A percentile compares a stretch with the other conserved stretches of the same genome.
Conservation (phyloP, 148 eudicot species). For the Nepenthes gracilis region DNA sequence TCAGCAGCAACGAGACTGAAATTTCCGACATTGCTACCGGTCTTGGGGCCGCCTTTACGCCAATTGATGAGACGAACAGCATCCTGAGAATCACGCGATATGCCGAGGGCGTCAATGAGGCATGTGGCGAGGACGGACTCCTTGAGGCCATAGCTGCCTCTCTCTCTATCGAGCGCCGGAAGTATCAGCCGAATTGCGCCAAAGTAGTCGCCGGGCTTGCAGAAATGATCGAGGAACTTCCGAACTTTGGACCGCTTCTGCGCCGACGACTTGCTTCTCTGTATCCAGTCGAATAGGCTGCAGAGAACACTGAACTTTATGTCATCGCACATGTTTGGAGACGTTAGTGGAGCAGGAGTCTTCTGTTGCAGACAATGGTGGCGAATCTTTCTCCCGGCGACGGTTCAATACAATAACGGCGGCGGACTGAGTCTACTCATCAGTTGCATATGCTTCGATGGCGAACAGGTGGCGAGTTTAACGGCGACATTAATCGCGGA, state of each 20-base stretch:
- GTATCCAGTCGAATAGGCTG: slow-evolving; percentile 51
- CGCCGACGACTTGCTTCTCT: slow-evolving; percentile 30
- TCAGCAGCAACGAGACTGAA: slow-evolving; percentile 66
- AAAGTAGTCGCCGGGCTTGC: slow-evolving; percentile 55
- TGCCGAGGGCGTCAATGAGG: slow-evolving; percentile 67
- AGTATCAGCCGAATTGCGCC: slow-evolving; percentile 56
- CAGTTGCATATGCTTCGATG: too few species aligned
- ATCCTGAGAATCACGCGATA: slow-evolving; percentile 73
- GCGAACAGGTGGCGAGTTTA: too few species aligned
- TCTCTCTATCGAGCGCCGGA: slow-evolving; percentile 70
- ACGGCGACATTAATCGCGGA: too few species aligned
- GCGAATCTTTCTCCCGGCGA: neutral
- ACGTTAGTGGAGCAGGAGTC: neutral
- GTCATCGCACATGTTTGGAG: slow-evolving; percentile 19
- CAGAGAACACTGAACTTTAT: slow-evolving; percentile 63
- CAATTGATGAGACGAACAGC: slow-evolving; percentile 62
- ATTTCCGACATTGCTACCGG: slow-evolving; percentile 63
- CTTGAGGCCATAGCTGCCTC: slow-evolving; percentile 77
- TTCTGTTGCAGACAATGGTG: neutral
- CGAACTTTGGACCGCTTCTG: slow-evolving; percentile 66
- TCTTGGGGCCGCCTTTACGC: slow-evolving; percentile 75
- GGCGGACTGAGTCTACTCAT: too few species aligned
- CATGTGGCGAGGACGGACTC: slow-evolving; percentile 63
- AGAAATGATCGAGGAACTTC: slow-evolving; percentile 55
- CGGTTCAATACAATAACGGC: neutral